These are phyloP conservation scores for Cladosporium sp. DNA, from an alignment of 2,329 filamentous ascomycete species.

Conservation along the genomic window DNA sequence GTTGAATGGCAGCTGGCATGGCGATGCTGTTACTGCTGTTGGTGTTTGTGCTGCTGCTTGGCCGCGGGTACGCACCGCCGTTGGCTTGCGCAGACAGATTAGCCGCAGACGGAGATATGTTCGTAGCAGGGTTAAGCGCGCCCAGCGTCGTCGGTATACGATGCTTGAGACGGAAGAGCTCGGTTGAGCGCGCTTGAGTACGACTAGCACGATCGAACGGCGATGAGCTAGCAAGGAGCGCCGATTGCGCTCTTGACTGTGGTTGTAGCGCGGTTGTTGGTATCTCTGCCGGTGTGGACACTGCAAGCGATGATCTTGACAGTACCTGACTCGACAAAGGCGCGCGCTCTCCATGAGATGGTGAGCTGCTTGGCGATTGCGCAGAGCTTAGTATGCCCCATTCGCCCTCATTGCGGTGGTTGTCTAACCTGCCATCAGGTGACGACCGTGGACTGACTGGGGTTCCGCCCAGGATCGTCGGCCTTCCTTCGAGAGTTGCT, in stretches of 20 bases:
- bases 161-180: constrained; percentile 6
- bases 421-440: neutral
- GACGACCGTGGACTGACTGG: neutral
- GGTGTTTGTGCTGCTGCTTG: neutral
- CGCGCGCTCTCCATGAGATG: neutral
- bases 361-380: neutral
- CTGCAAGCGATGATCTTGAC: neutral
- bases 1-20: neutral
- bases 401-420: neutral
- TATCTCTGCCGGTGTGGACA: neutral
- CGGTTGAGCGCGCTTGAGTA: neutral
- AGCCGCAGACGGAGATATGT: neutral
- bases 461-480: neutral
- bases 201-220: constrained; percentile 1
- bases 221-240: constrained; percentile 2
- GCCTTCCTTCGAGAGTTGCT: constrained; percentile 11
- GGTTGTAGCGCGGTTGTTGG: neutral
- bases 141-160: constrained; percentile 1
- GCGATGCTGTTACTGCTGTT: neutral
- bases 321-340: neutral
- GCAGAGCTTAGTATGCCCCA: neutral
- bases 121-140: neutral
- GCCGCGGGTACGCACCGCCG: constrained; percentile 26
- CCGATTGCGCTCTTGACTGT: neutral
- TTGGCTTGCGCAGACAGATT: constrained; percentile 19